These are phyloP conservation scores for Penicillium sp. DNA, from an alignment of 2,329 filamentous ascomycete species.

Conservation along the genomic window DNA sequence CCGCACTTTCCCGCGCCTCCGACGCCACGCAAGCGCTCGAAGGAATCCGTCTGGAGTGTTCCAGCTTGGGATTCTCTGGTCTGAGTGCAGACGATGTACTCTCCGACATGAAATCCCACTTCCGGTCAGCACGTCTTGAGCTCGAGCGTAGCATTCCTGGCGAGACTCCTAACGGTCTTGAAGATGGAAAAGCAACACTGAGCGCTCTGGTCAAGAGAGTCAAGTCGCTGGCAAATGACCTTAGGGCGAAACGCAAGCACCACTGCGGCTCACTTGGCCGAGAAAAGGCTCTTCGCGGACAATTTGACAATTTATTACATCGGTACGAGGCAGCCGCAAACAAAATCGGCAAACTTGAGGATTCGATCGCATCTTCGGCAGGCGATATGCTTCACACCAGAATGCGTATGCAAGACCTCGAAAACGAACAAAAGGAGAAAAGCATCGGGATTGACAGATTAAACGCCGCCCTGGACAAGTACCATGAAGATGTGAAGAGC, in stretches of 20 bases:
- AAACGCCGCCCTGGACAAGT: constrained; percentile 42
- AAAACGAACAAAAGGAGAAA: constrained; percentile 40
- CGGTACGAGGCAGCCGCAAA: constrained; percentile 37
- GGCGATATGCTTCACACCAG: constrained; percentile 45
- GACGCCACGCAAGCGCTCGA: constrained; percentile 37
- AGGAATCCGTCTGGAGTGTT: constrained; percentile 35
- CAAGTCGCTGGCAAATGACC: constrained; percentile 31
- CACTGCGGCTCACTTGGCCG: constrained; percentile 35
- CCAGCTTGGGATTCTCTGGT: constrained; percentile 39
- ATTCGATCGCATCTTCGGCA: constrained; percentile 40
- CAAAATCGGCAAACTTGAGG: constrained; percentile 38
- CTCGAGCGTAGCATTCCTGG: constrained; percentile 44
- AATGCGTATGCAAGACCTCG: constrained; percentile 42
- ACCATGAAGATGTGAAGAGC: constrained; percentile 41
- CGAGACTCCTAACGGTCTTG: constrained; percentile 38
- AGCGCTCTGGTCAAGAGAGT: constrained; percentile 40
- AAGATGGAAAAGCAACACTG: constrained; percentile 39
- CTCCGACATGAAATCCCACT: constrained; percentile 35
- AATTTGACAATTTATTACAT: constrained; percentile 42
- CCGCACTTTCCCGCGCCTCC: constrained; percentile 35
- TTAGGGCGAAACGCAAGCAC: constrained; percentile 31
- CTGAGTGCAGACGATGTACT: constrained; percentile 31
- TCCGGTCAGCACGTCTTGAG: constrained; percentile 42
- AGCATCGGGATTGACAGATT: constrained; percentile 41
- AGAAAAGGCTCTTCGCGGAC: constrained; percentile 40